Evolutionary conservation across 345 rosid genomes (phyloP).

Genomic region (Aegle marmelos): DNA sequence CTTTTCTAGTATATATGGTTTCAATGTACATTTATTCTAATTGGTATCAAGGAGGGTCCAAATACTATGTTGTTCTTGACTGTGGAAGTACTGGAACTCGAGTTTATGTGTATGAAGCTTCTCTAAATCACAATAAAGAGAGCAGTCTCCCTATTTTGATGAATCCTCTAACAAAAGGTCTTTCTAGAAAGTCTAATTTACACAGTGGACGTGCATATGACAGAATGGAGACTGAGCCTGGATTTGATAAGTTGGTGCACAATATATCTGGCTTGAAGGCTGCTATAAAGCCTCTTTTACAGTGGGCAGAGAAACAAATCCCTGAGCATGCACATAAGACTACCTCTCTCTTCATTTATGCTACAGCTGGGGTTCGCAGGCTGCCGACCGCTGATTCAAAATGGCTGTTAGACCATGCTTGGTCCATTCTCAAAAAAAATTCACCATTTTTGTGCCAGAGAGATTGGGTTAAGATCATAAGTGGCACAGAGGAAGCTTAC

Average conservation of each 20-base stretch:
- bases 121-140: constrained; percentile 52
- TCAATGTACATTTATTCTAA: constrained; percentile 57
- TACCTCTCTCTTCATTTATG: constrained; percentile 86
- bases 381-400: constrained; percentile 73
- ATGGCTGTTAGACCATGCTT: constrained; percentile 85
- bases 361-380: constrained; percentile 96
- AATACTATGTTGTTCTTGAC: constrained; percentile 89
- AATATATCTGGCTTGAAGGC: constrained; percentile 70
- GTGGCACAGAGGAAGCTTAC: constrained; percentile 95
- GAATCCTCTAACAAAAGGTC: constrained; percentile 67
- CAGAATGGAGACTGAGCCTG: constrained; percentile 98
- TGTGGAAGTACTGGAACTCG: constrained; percentile 99
- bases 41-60: constrained; percentile 73
- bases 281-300: constrained; percentile 78
- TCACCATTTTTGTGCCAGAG: constrained; percentile 71
- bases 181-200: constrained; percentile 53
- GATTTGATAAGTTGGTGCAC: constrained; percentile 76
- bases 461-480: constrained; percentile 82
- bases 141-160: constrained; percentile 69
- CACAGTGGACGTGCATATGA: constrained; percentile 90
- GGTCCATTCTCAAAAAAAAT: constrained; percentile 64
- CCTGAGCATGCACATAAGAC: constrained; percentile 72
- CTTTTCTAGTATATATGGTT: constrained; percentile 52
- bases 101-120: constrained; percentile 74
- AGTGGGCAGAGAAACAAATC: constrained; percentile 93